Evolutionary conservation across 108 stramenopile genomes (phyloP).

Genomic region (Skeletonema costatum): DNA sequence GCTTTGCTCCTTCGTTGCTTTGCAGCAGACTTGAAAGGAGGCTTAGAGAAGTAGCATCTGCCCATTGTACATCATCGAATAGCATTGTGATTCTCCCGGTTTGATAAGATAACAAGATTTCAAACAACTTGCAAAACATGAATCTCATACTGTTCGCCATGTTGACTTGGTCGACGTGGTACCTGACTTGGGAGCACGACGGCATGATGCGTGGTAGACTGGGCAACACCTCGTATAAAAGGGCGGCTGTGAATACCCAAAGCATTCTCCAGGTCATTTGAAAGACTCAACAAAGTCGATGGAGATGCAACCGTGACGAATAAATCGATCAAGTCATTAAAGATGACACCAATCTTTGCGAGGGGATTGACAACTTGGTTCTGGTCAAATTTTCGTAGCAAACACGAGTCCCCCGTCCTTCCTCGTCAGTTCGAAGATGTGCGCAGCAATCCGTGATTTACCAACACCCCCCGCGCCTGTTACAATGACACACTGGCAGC

Average conservation of each 20-base stretch:
- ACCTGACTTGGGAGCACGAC: neutral
- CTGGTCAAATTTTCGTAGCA: conserved; percentile 34
- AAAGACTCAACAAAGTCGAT: conserved; percentile 1
- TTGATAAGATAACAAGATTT: conserved; percentile 3
- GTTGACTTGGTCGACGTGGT: neutral
- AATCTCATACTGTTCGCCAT: conserved; percentile 14
- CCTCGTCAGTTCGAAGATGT: conserved; percentile 1
- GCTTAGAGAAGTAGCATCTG: conserved; percentile 15
- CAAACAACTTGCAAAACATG: conserved; percentile 10
- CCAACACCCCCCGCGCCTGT: conserved; percentile 25
- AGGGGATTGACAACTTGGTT: conserved; percentile 15
- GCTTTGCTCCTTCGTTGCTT: conserved; percentile 2
- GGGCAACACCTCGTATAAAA: conserved; percentile 18
- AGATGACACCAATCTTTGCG: conserved; percentile 9
- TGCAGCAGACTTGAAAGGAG: conserved; percentile 15
- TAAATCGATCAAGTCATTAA: conserved; percentile 15
- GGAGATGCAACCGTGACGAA: conserved; percentile 6
- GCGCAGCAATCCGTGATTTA: conserved; percentile 23
- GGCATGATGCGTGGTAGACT: conserved; percentile 14
- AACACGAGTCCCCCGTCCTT: conserved; percentile 12
- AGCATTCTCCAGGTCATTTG: conserved; percentile 1
- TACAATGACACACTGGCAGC: conserved; percentile 9
- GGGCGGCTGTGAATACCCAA: conserved; percentile 3
- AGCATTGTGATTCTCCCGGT: conserved; percentile 10
- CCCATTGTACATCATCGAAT: conserved; percentile 25